phyloP scores from a whole-genome alignment of 164 flowering plant species.

The Saururus chinensis region DNA sequence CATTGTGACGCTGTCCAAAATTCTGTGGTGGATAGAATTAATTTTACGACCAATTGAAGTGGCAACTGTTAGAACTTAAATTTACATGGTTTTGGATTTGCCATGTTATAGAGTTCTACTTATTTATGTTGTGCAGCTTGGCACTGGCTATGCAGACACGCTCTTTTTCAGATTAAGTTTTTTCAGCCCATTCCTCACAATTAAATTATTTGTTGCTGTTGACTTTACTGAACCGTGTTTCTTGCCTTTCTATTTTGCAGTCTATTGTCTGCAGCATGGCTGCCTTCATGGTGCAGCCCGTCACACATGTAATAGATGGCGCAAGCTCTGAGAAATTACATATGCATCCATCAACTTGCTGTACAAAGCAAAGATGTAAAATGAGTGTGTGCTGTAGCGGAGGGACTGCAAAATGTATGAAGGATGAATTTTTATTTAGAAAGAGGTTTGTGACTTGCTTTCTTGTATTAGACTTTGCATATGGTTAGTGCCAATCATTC shows the following conservation, averaged over 20 bases:
- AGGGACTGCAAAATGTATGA: not conserved
- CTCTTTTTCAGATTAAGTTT: no score
- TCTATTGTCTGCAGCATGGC: not conserved
- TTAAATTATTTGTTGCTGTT: not conserved
- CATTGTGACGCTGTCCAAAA: no score
- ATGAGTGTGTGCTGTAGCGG: not conserved
- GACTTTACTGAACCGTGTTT: not conserved
- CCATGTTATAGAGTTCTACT: no score
- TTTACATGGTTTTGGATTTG: no score
- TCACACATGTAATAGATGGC: not conserved
- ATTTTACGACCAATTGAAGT: no score
- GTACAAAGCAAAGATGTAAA: not conserved
- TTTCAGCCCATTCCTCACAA: not conserved
- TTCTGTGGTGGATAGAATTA: no score
- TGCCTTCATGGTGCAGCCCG: not conserved
- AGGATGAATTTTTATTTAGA: not conserved
- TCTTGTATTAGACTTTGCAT: not conserved
- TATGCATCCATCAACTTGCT: not conserved
- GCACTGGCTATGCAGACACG: no score
- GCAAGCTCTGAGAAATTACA: not conserved
- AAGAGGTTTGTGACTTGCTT: not conserved
- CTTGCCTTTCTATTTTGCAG: not conserved
- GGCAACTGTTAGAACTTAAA: no score
- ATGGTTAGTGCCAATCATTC: not conserved
- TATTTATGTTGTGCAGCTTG: no score